Evolutionary conservation across 169 alveolate genomes (phyloP), one percentile per base, ranked within the genome.

Genomic region (Theileria equi): DNA sequence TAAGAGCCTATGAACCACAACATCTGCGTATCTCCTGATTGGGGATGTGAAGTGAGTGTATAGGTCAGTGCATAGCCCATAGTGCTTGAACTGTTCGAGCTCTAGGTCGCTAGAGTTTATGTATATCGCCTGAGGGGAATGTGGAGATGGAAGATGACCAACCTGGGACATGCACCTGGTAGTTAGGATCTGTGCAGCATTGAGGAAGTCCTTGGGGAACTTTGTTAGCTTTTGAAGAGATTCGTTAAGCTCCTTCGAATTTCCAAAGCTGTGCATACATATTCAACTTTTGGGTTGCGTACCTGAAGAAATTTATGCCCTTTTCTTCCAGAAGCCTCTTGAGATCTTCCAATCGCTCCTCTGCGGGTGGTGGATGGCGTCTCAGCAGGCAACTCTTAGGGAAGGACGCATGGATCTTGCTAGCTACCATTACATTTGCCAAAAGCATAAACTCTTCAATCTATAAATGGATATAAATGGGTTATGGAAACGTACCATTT

Each of bases 31-130:
- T 72, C 99, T 82, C 81, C 99, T 89, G 58, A 98, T 98, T 10
- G 99, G 99, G 8, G 99, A 95, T 8, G 99, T 98, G 81, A 97
- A 98, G 84, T 97, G 99, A 0, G 99, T 97, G 86, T 98, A 98
- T 13, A 97, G 84, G 52, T 94, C 98, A 57, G 96, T 97, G 23
- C 99, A 99, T 25, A 98, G 92, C 34, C 99, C 99, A 84, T 97
- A 98, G 85, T 67, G 97, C 84, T 57, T 89, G 25, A 45, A 66
- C 5, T 67, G 72, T 23, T 34, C 62, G 0, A 28, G 55, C 35
- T 29, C 40, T 7, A 7, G 17, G 55, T 77, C 86, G 19, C 64
- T 62, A 11, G 80, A 63, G 43, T 61, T 59, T 44, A 59, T 48
- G 38, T 77, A 77, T 0, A 77, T 36, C 7, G 86, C 86, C 70